Base-by-base conservation (phyloP, 352 stramenopile species). In the Globisporangium splendens region DNA sequence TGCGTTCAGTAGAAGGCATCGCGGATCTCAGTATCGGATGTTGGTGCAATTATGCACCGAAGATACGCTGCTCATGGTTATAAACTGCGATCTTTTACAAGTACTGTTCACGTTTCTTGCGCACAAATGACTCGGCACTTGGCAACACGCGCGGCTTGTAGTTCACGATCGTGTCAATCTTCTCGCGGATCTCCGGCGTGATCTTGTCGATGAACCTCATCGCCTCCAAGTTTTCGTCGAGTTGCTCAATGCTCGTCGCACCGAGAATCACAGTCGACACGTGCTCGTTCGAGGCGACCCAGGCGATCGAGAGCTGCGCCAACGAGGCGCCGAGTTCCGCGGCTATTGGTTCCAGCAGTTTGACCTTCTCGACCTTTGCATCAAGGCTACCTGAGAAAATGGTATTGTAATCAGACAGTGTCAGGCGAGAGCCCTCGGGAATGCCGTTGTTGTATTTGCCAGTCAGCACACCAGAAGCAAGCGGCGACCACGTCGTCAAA, bases 181-280 rank as follows among this genome's bases (percentile, higher is more conserved):
- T 79, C 8, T 51, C 66, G 41, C 79, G 77, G 38, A 88, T 53
- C 62, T 91, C 70, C 0, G 80, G 70, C 18, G 80, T 91, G 44
- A 91, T 74, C 69, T 89, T 89, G 60, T 74, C 66, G 31, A 70
- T 56, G 17, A 88, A 79, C 48, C 68, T 65, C 20, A 87, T 50
- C 11, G 82, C 74, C 60, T 79, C 80, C 24, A 91, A 53, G 59
- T 91, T 91, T 31, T 92, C 82, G 21, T 92, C 77, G 4, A 92
- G 66, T 53, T 92, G 82, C 35, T 74, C 55, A 21, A 82, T 69
- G 22, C 77, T 86, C 24, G 66, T 86, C 42, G 77, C 76, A 11
- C 75, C 77, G 33, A 79, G 59, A 24, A 87, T 70, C 5, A 87
- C 76, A 2, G 70, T 81, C 12, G 65, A 78, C 2, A 87, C 75